Conservation (phyloP, 352 stramenopile species). For the Saprolegnia diclina region DNA sequence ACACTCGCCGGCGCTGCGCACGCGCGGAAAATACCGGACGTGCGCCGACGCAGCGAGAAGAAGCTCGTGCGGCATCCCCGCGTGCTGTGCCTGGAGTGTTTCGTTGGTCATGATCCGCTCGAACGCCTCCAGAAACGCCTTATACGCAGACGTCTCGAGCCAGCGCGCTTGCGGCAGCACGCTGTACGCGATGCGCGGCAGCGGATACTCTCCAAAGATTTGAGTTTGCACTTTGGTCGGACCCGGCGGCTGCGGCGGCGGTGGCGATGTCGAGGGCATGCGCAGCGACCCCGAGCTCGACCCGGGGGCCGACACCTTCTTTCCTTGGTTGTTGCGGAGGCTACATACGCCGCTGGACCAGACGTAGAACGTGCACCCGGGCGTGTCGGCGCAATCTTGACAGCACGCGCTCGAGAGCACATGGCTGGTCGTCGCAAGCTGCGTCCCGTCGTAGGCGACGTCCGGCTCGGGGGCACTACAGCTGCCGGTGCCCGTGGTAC, state of each 20-base stretch:
- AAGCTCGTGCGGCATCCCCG: not conserved
- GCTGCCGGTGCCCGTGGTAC: not conserved
- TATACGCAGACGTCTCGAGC: not conserved
- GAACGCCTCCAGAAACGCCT: not conserved
- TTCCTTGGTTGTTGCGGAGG: not conserved
- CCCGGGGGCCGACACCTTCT: not conserved
- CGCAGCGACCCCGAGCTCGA: not conserved
- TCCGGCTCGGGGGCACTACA: not conserved
- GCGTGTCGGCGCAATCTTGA: slow-evolving; percentile 14
- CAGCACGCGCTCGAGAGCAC: not conserved
- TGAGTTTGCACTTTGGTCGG: not conserved
- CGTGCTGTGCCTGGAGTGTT: not conserved
- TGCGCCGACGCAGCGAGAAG: not conserved
- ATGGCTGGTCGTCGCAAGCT: not conserved
- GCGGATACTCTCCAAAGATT: not conserved
- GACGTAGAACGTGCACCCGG: slow-evolving; percentile 16
- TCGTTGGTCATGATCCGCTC: not conserved
- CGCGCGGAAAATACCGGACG: not conserved
- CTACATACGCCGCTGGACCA: slow-evolving; percentile 13
- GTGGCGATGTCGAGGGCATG: no score
- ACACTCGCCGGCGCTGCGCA: not conserved
- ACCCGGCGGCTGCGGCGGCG: no score
- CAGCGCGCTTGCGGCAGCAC: not conserved
- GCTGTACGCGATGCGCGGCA: not conserved
- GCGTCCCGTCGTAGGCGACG: not conserved